Evolutionary conservation across 176 grass and related monocot species (phyloP), one percentile per base, ranked within the genome.

Genomic region (Canna indica): DNA sequence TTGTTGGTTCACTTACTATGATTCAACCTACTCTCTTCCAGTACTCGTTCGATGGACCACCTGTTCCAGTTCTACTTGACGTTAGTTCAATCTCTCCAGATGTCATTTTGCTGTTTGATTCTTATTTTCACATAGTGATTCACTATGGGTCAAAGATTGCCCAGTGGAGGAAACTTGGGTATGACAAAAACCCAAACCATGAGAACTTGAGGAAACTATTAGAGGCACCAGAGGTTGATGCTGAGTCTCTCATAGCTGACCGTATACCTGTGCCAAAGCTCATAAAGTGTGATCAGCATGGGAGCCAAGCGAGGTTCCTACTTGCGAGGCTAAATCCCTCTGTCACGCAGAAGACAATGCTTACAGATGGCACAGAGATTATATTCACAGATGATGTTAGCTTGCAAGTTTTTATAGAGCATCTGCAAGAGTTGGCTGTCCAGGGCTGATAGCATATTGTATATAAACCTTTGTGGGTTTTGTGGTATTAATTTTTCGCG

Each of bases 141-240:
- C 95, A 99, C 48, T 90, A 88, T 82, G 95, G 95, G 34, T 99
- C 90, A 56, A 99, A 99, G 76, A 90, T 99, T 83, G 90, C 95
- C 56, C 90, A 99, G 32, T 94, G 95, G 95, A 94, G 80, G 69
- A 99, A 99, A 50, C 36, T 85, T 68, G 95, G 95, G 15, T 99
- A 93, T 77, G 84, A 92, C n/a, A 94, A 88, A 44, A 82, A 84
- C 41, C 84, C 90, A 57, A 81, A 85, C 20, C 86, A 99, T 38
- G 90, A 99, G 72, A 99, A 88, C 72, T 86, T 99, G 27, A 64
- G 75, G 75, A 99, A 99, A 68, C 76, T 99, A 60, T 80, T 99
- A 70, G 95, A 94, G 83, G 95, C 95, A 25, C 95, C 95, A 57
- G 95, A 90, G 80, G 67, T 85, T 77, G 95, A 99, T 68, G 82